Conservation (phyloP, 2,329 filamentous ascomycete species). For the Aspergillus fumigatiaffinis region DNA sequence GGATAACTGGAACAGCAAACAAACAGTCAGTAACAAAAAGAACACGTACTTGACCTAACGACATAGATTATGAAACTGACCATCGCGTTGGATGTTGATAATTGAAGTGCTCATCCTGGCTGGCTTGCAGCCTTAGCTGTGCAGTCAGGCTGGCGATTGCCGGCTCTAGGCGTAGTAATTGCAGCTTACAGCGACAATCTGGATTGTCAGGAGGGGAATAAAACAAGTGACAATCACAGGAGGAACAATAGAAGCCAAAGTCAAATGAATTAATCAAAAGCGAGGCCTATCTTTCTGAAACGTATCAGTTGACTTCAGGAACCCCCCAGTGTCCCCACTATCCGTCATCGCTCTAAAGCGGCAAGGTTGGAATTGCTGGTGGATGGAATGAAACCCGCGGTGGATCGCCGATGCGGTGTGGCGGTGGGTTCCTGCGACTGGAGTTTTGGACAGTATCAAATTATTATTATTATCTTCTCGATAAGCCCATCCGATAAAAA, state of each 20-base stretch:
- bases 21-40: slow-evolving; percentile 10
- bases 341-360: slow-evolving; percentile 1
- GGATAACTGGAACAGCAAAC: slow-evolving; percentile 53
- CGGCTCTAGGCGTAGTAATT: not conserved
- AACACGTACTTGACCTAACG: not conserved
- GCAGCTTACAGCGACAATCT: not conserved
- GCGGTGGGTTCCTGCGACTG: not conserved
- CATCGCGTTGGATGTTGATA: slow-evolving; percentile 76
- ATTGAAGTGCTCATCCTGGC: slow-evolving; percentile 76
- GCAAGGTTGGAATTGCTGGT: not conserved
- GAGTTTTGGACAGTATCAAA: no score
- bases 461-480: not conserved
- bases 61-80: slow-evolving; percentile 44
- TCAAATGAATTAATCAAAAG: slow-evolving; percentile 1
- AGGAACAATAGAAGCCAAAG: not conserved
- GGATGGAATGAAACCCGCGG: not conserved
- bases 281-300: slow-evolving; percentile 19
- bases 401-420: slow-evolving; percentile 6
- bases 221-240: not conserved
- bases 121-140: slow-evolving; percentile 30
- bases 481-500: not conserved
- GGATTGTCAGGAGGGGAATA: not conserved
- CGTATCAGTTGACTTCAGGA: slow-evolving; percentile 16
- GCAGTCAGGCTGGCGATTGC: slow-evolving; percentile 11
- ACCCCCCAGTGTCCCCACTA: slow-evolving; percentile 14